Evolutionary conservation across 2,329 filamentous ascomycete genomes (phyloP).

Genomic region (Byssothecium circinans): DNA sequence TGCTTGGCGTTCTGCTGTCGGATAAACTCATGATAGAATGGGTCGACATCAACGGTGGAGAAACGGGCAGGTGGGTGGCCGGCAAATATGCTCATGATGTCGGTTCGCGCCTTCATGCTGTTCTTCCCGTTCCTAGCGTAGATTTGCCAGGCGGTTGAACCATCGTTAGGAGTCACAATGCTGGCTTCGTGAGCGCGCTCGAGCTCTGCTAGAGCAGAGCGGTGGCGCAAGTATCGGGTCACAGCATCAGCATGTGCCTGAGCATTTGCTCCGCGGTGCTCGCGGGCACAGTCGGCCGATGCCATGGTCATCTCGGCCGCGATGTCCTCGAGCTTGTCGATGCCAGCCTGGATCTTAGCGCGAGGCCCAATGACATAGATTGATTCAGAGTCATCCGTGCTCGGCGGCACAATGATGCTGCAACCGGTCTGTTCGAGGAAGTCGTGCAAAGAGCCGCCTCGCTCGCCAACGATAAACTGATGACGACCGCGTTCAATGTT

Average conservation of each 20-base stretch:
- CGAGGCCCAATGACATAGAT: constrained; percentile 83
- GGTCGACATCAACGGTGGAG: constrained; percentile 67
- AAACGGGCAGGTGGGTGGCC: constrained; percentile 75
- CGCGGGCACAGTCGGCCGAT: constrained; percentile 77
- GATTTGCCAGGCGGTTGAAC: constrained; percentile 80
- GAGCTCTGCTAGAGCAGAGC: constrained; percentile 77
- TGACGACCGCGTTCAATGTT: constrained; percentile 84
- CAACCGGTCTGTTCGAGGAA: constrained; percentile 93
- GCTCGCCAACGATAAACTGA: constrained; percentile 90
- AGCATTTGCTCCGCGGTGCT: constrained; percentile 74
- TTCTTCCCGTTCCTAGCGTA: constrained; percentile 87
- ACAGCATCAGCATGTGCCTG: constrained; percentile 81
- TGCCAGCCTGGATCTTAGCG: constrained; percentile 70
- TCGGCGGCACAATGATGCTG: constrained; percentile 77
- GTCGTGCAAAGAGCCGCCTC: constrained; percentile 76
- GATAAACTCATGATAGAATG: constrained; percentile 77
- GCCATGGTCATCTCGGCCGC: constrained; percentile 85
- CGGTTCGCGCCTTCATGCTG: constrained; percentile 71
- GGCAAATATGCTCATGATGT: constrained; percentile 73
- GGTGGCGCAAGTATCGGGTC: constrained; percentile 82
- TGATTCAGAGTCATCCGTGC: constrained; percentile 75
- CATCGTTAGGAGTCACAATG: constrained; percentile 76
- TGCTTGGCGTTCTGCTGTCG: constrained; percentile 64
- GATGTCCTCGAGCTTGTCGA: constrained; percentile 84
- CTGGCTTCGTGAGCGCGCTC: constrained; percentile 81